Base-by-base conservation (phyloP, 2,329 filamentous ascomycete genomes). In the Aspergillus sp. region DNA sequence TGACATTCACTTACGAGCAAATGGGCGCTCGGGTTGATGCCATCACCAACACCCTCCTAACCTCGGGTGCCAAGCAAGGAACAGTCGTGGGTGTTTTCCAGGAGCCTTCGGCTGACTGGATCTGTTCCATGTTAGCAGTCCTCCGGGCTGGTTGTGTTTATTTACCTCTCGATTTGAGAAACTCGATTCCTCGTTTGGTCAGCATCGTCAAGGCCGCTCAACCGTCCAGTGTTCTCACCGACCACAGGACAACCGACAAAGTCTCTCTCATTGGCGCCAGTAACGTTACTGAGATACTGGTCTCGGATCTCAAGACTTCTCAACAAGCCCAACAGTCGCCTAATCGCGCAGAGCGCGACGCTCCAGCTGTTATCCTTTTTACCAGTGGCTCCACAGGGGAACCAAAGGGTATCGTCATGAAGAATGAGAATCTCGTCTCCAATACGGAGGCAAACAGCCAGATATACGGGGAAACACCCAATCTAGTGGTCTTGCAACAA, bases 381-480 rank as follows among this genome's bases (percentile, higher is more conserved):
- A 62, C 59, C 2, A 61, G 59, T 49, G 61, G 61, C 2, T 53
- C 56, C 0, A 62, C 61, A 2, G 59, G 60, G 2, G 58, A 39
- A 0, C 74, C 74, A 2, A 76, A 76, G 55, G 72, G 72, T 4
- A 64, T 75, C 17, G 48, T 73, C 2, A 22, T 53, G 19, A 57
- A 35, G 3, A 59, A 67, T 41, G 27, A 20, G 3, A 52, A 48
- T 27, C 19, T 64, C 7, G 41, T 45, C 1, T 62, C 62, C 45
- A 37, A 56, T n/a, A 49, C 65, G 5, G 57, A 61, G 33, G 55
- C 45, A n/a, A 15, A 15, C 27, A 10, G 9, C 7, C 10, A 17
- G n/a, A 15, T 27, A 25, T 44, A 19, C 12, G n/a, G 10, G n/a
- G 17, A 15, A 9, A 15, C 42, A 10, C 17, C 9, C n/a, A 25